Conservation (phyloP, 352 stramenopile species). For the Phytophthora pluvialis region DNA sequence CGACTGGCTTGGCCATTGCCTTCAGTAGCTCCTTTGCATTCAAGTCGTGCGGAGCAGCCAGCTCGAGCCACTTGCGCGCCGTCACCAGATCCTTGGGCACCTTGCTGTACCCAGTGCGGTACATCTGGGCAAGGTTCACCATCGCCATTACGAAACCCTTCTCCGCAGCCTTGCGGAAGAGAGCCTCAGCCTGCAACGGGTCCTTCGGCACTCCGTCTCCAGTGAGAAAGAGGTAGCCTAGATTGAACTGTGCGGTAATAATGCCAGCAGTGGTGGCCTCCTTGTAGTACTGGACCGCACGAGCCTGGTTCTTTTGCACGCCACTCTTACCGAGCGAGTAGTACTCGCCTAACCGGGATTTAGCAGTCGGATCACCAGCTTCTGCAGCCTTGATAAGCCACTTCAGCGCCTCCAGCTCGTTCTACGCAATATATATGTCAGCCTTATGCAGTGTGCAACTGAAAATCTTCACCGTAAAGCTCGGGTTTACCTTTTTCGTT, state of each 20-base stretch:
- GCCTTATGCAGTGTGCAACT: neutral
- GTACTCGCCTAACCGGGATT: conserved; percentile 73
- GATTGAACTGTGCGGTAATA: conserved; percentile 77
- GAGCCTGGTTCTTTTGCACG: conserved; percentile 54
- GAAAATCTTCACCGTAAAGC: neutral
- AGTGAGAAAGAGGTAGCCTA: conserved; percentile 74
- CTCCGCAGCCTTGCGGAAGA: conserved; percentile 77
- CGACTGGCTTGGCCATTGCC: conserved; percentile 30
- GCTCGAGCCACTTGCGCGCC: conserved; percentile 77
- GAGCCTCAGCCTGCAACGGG: conserved; percentile 65
- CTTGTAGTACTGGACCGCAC: conserved; percentile 73
- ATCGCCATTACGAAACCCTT: conserved; percentile 89
- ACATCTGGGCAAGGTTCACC: conserved; percentile 89
- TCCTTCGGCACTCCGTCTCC: conserved; percentile 68
- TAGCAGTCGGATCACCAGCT: conserved; percentile 74
- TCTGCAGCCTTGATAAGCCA: conserved; percentile 83
- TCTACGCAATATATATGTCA: conserved; percentile 39
- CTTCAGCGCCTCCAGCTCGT: conserved; percentile 67
- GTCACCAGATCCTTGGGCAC: conserved; percentile 70
- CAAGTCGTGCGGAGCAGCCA: conserved; percentile 73
- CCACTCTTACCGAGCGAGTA: conserved; percentile 69
- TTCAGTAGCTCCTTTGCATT: conserved; percentile 83
- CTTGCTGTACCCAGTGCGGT: conserved; percentile 67
- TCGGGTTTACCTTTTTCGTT: conserved; percentile 60
- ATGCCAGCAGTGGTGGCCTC: conserved; percentile 68